Evolutionary conservation across 306 rosid species (phyloP), one percentile per base, ranked within the genome.

Genomic region (Rubus parviflorus): DNA sequence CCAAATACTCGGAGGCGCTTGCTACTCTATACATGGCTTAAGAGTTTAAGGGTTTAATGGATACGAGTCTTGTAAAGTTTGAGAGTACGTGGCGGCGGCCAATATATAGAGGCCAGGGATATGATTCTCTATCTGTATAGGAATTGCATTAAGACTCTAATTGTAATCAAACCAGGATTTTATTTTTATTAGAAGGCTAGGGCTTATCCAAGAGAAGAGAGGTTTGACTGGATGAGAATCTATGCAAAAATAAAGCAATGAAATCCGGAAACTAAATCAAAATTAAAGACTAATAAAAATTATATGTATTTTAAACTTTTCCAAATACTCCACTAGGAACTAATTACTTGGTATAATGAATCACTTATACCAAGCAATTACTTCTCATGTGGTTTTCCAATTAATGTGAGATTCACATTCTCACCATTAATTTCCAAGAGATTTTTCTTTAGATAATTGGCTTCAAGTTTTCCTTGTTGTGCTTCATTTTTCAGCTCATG

Each of bases 21-120:
- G 82, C 78, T 9, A 79, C 82, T 72, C 6, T 72, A 45, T 79
- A 79, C 82, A 78, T 60, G 69, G 53, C 40, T 60, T 2, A 57
- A 8, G 3, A n/a, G 63, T 20, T 22, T 22, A 0, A 30, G 35
- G 46, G 46, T 42, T 42, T 1, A 2, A 42, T 42, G 46, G 66
- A 60, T 60, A n/a, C n/a, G 15, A 10, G 22, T 5, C 61, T 20
- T 8, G 41, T 60, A 11, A 4, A 25, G 40, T 60, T 25, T 23
- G 66, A 4, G 66, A 60, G 1, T 4, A 25, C 30, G 30, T 25
- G 1, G n/a, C n/a, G 1, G 30, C 1, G 40, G 7, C 38, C 0
- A 13, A 60, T 60, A 25, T 25, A 60, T 4, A 52, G 9, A 17
- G 22, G 58, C 10, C 58, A 51, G n/a, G 56, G 9, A 6, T 53